Base-by-base conservation (phyloP, 768 basidiomycete genomes). In the Lyophyllum decastes region DNA sequence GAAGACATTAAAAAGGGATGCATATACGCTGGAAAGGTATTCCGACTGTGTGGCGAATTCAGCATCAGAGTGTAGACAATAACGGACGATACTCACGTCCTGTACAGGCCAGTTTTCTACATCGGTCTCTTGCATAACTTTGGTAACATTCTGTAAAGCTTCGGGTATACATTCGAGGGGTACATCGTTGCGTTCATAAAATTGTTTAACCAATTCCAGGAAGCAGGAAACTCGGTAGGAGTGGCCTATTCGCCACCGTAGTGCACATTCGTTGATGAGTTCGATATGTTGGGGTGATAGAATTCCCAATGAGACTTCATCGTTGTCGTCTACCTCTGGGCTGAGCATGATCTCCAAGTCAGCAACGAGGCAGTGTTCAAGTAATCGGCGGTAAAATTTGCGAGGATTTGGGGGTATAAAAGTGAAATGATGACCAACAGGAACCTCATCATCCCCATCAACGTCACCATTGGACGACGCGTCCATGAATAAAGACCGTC, bases 141-240 rank as follows among this genome's bases (percentile, higher is more conserved):
- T 90, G 19, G 79, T 73, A 19, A 96, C 81, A 55, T 84, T 85
- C 45, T 85, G 82, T 47, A 97, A 72, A 11, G 92, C 96, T 71
- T 98, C 97, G 0, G 90, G 90, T 52, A 98, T 85, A 71, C 97
- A 98, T 66, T 96, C 96, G 67, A 96, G 76, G 1, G 97, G 97
- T 5, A 98, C 92, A 61, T 94, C 88, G 60, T 90, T 88, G 33
- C 90, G 84, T 73, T 95, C 91, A 67, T 90, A 97, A 68, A 94
- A 87, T 49, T 89, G 85, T 60, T 86, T 89, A 52, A 98, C 92
- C 52, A 94, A 79, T 54, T 92, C 89, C 65, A 97, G 73, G 76
- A 95, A 97, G 66, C 87, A 88, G 10, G 87, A 80, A 0, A 83
- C 87, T 33, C 91, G 86, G 67, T 90, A 92, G 17, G 89, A 76